phyloP scores from a whole-genome alignment of 2,329 filamentous ascomycete genomes.

The Graphilbum fragrans region DNA sequence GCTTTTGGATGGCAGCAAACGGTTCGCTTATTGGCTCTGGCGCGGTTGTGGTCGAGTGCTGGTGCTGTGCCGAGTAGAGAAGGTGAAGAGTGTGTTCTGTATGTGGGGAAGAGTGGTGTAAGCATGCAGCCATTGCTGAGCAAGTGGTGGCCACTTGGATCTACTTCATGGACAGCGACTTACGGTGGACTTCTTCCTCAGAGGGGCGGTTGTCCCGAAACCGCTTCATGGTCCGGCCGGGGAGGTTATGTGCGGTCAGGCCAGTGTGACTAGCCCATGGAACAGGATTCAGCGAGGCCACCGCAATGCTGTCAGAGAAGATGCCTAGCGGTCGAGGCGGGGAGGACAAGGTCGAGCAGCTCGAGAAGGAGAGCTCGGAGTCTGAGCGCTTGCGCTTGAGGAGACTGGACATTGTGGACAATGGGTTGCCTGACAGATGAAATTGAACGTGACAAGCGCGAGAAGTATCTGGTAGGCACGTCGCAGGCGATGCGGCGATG shows the following conservation, averaged over 20 bases:
- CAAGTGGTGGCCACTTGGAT: too few species aligned
- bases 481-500: too few species aligned
- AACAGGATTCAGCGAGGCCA: neutral
- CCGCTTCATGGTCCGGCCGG: conserved; percentile 49
- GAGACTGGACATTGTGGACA: conserved; percentile 24
- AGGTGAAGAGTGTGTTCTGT: conserved; percentile 45
- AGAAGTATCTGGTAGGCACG: too few species aligned
- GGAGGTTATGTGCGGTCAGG: conserved; percentile 30
- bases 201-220: conserved; percentile 46
- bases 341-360: conserved; percentile 28
- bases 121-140: neutral
- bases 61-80: conserved; percentile 36
- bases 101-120: neutral
- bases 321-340: conserved; percentile 15
- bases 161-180: conserved; percentile 15
- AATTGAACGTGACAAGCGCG: too few species aligned
- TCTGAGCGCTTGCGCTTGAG: conserved; percentile 54
- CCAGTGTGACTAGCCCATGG: conserved; percentile 8
- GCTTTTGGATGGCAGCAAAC: neutral
- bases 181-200: conserved; percentile 42
- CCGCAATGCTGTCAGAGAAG: neutral
- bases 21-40: neutral
- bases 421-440: neutral
- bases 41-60: neutral
- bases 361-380: conserved; percentile 39